Percentiles rank a stretch among this genome's conserved stretches.
Conservation (phyloP, 345 rosid genomes). For the Aethionema arabicum region DNA sequence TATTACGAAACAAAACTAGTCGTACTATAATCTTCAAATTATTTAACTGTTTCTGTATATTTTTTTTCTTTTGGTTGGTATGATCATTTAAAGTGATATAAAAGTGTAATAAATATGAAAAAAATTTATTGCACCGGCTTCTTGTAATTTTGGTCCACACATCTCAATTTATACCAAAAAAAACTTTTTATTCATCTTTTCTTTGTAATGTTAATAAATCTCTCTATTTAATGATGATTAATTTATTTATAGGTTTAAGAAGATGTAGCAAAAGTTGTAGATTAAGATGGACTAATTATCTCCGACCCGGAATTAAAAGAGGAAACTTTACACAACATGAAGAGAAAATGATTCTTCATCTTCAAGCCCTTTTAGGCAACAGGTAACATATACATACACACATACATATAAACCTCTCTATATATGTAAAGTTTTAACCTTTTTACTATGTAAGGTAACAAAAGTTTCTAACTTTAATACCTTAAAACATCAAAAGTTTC, state of each 20-base stretch:
- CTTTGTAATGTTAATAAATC: not conserved
- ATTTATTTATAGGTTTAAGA: conserved; percentile 55
- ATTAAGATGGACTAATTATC: conserved; percentile 94
- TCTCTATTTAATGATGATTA: not conserved
- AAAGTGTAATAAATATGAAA: conserved; percentile 30
- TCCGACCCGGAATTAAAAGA: conserved; percentile 86
- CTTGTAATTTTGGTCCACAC: conserved; percentile 19
- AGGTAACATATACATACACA: conserved; percentile 48
- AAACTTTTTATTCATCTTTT: not conserved
- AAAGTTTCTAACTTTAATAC: conserved; percentile 5
- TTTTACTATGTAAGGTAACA: not conserved
- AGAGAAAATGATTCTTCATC: conserved; percentile 91
- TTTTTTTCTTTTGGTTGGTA: conserved; percentile 42
- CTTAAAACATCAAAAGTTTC: conserved; percentile 16
- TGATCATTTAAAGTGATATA: conserved; percentile 43
- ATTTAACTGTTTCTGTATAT: no score
- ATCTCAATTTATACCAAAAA: conserved; percentile 9
- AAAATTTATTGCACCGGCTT: conserved; percentile 13
- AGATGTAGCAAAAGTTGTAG: conserved; percentile 99
- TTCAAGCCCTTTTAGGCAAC: conserved; percentile 94
- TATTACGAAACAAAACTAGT: no score
- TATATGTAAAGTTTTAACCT: not conserved
- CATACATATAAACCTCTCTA: conserved; percentile 16
- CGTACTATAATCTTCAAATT: no score
- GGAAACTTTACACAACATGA: conserved; percentile 88